A percentile compares a stretch with the other conserved stretches of the same genome.
Conservation (phyloP, 306 rosid genomes). For the Quercus mongolica region DNA sequence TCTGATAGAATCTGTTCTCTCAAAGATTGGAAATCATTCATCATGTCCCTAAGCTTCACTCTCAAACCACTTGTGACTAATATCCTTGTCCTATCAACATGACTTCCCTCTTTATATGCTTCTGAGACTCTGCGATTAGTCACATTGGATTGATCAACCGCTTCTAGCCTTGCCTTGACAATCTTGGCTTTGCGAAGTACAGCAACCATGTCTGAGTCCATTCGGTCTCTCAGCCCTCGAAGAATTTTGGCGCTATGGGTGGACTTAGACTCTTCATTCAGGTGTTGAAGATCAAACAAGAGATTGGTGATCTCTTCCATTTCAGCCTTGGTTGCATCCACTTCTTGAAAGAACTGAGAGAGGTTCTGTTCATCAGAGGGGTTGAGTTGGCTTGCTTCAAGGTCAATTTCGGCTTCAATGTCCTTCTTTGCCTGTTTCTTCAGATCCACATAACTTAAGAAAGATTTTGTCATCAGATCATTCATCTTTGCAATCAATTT, state of each 20-base stretch:
- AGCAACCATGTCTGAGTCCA: slow-evolving; percentile 72
- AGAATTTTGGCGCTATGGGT: slow-evolving; percentile 83
- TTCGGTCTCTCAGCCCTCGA: slow-evolving; percentile 73
- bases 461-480: slow-evolving; percentile 89
- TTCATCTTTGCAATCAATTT: slow-evolving; percentile 60
- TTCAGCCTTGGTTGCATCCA: slow-evolving; percentile 56
- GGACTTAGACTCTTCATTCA: slow-evolving; percentile 73
- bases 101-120: slow-evolving; percentile 52
- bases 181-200: slow-evolving; percentile 70
- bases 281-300: slow-evolving; percentile 71
- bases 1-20: slow-evolving; percentile 59
- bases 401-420: slow-evolving; percentile 44
- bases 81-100: slow-evolving; percentile 64
- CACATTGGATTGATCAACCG: slow-evolving; percentile 62
- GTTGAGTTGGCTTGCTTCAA: slow-evolving; percentile 61
- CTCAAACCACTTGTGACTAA: slow-evolving; percentile 73
- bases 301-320: slow-evolving; percentile 95
- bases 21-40: slow-evolving; percentile 70
- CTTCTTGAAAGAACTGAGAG: slow-evolving; percentile 69
- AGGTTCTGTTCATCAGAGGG: slow-evolving; percentile 68
- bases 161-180: slow-evolving; percentile 57
- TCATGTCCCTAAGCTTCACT: slow-evolving; percentile 67
- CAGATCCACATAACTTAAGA: slow-evolving; percentile 85
- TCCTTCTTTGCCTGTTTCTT: slow-evolving; percentile 74
- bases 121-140: slow-evolving; percentile 48